phyloP scores from a whole-genome alignment of 2,329 filamentous ascomycete species.

The Xylariaceae sp. region DNA sequence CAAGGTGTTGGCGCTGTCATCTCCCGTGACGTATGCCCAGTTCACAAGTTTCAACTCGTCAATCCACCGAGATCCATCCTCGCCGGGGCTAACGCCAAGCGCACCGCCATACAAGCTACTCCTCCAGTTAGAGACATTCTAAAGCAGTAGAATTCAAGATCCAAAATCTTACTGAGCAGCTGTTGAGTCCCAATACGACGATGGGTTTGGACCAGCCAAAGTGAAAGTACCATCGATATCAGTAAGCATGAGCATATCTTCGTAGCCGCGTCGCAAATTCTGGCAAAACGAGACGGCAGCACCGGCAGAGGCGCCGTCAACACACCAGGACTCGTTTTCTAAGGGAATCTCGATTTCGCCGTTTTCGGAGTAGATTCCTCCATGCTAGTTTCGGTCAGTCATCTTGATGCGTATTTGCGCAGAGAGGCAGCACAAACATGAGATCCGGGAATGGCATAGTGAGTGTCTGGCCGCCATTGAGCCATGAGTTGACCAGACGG shows the following conservation, averaged over 20 bases:
- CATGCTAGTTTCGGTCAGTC: conserved; percentile 49
- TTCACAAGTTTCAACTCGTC: conserved; percentile 57
- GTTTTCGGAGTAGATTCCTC: conserved; percentile 66
- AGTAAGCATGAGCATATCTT: conserved; percentile 80
- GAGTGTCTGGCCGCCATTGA: conserved; percentile 70
- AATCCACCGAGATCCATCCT: conserved; percentile 66
- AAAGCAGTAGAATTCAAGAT: not conserved
- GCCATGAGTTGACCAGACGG: conserved; percentile 69
- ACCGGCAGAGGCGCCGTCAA: conserved; percentile 60
- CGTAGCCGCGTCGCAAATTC: conserved; percentile 72
- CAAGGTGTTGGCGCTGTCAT: conserved; percentile 59
- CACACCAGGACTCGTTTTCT: conserved; percentile 61
- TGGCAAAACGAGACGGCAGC: conserved; percentile 67
- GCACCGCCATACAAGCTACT: conserved; percentile 71
- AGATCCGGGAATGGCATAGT: conserved; percentile 63
- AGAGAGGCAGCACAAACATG: conserved; percentile 51
- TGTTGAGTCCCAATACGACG: conserved; percentile 63
- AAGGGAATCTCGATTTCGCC: conserved; percentile 68
- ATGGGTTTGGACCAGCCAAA: conserved; percentile 63
- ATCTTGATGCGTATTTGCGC: conserved; percentile 5
- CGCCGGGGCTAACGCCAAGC: conserved; percentile 54
- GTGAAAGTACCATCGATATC: conserved; percentile 51
- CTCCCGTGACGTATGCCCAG: conserved; percentile 74
- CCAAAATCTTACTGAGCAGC: conserved; percentile 63
- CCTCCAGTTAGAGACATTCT: conserved; percentile 13